phyloP scores from a whole-genome alignment of 2,329 filamentous ascomycete species.

The Alternaria burnsii region DNA sequence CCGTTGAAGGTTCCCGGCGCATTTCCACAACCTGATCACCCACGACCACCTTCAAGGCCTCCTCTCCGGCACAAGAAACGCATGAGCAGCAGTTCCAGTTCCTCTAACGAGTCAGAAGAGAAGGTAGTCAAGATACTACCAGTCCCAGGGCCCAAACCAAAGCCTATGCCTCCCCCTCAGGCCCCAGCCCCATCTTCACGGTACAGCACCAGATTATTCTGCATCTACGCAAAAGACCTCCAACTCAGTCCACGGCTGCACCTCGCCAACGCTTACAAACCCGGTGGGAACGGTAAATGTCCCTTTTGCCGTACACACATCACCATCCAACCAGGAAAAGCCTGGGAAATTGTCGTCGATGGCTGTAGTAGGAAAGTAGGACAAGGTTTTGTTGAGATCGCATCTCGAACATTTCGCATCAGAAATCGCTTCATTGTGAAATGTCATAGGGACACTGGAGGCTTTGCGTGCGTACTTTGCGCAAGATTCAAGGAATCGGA shows the following conservation, averaged over 20 bases:
- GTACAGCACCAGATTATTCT: slow-evolving; percentile 33
- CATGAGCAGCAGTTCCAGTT: slow-evolving; percentile 14
- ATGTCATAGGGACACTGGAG: slow-evolving; percentile 38
- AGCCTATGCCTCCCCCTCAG: not conserved
- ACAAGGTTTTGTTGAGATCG: slow-evolving; percentile 5
- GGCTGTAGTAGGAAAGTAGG: slow-evolving; percentile 9
- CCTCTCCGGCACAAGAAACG: slow-evolving; percentile 15
- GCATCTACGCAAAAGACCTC: slow-evolving; percentile 43
- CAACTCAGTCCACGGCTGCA: slow-evolving; percentile 33
- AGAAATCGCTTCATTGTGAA: slow-evolving; percentile 45
- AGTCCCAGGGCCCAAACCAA: slow-evolving; percentile 2
- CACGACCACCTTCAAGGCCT: slow-evolving; percentile 13
- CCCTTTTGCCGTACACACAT: slow-evolving; percentile 39
- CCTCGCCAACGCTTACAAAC: slow-evolving; percentile 34
- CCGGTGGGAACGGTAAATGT: slow-evolving; percentile 35
- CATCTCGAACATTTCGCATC: slow-evolving; percentile 34
- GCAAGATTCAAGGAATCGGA: slow-evolving; percentile 34
- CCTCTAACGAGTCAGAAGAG: slow-evolving; percentile 14
- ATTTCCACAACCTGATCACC: slow-evolving; percentile 21
- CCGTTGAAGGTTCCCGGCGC: slow-evolving; percentile 26
- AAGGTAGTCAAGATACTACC: slow-evolving; percentile 8
- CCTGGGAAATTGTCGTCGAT: slow-evolving; percentile 42
- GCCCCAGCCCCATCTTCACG: not conserved
- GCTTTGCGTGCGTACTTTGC: slow-evolving; percentile 45
- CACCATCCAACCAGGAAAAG: slow-evolving; percentile 30